Evolutionary conservation across 441 rosid species (phyloP), one percentile per base, ranked within the genome.

Genomic region (Lagerstroemia fauriei): DNA sequence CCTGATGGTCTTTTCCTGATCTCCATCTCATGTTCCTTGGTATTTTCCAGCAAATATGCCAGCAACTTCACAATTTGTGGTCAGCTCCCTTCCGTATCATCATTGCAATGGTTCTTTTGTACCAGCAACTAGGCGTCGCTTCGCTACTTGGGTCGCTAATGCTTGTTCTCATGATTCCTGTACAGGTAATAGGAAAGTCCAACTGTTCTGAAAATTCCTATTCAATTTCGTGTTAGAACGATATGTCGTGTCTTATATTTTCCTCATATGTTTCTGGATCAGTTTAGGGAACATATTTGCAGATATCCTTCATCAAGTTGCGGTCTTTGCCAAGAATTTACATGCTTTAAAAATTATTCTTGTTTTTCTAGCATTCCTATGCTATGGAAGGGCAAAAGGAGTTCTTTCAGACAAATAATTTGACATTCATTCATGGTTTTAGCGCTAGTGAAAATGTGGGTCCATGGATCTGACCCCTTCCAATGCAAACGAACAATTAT

Each of bases 21-120:
- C 22, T 56, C 53, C 47, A 46, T 56, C 73, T 88, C 65, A 79
- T 53, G 7, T 50, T 31, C 22, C 75, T 74, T 17, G 47, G 27
- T 80, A 6, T 81, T 81, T 75, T 86, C 72, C 91, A 94, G 99
- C 95, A 91, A 94, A 87, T 91, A 84, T 86, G 93, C 89, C 92
- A 87, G 85, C 98, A 86, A 56, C 93, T 96, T 82, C 99, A 94
- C 77, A 87, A 87, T 41, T 85, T 96, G 80, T 96, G 99, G 98
- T 96, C 99, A 4, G 95, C 98, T 78, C 99, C 99, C 44, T 94
- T 96, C 82, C 95, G 99, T 47, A 96, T 94, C 86, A 87, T 85
- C 53, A 79, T 94, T 75, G 81, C 98, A 47, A 92, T 93, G 97
- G 87, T 89, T 87, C 98, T 96, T 84, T 95, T 95, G 77, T 96